A percentile compares a stretch with the other conserved stretches of the same genome.
phyloP scores from a whole-genome alignment of 129 eudicot species.

The Saussurea involucrata region DNA sequence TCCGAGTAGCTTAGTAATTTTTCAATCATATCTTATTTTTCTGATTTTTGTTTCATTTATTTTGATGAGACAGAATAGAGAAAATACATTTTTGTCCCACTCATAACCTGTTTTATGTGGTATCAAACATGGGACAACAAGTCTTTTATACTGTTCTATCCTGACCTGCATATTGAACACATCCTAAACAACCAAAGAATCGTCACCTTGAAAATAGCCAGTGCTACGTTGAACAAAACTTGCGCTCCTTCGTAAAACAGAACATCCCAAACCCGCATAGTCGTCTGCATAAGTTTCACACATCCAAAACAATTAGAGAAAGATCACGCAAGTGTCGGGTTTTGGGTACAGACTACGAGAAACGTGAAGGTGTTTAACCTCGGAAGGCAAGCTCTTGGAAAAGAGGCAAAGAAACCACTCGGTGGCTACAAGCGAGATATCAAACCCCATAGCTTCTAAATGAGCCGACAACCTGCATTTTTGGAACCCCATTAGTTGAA shows the following conservation, averaged over 20 bases:
- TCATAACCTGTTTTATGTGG: not conserved
- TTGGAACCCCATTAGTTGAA: not conserved
- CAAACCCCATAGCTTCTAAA: conserved; percentile 79
- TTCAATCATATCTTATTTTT: not conserved
- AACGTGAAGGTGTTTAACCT: conserved; percentile 41
- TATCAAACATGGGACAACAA: not conserved
- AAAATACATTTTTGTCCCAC: not conserved
- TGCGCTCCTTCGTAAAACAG: conserved; percentile 92
- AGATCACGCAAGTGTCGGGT: not conserved
- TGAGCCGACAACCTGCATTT: conserved; percentile 78
- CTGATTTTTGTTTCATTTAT: not conserved
- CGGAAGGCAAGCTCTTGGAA: conserved; percentile 94
- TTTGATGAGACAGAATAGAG: not conserved
- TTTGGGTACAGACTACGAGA: not conserved
- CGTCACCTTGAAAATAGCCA: conserved; percentile 84
- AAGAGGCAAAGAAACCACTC: conserved; percentile 96
- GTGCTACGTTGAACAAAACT: conserved; percentile 70
- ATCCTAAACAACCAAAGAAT: not conserved
- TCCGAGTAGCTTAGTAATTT: not conserved
- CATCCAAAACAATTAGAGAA: not conserved
- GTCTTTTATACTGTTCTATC: not conserved
- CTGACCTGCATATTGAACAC: not conserved
- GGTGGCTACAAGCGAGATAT: conserved; percentile 88
- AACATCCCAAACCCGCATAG: conserved; percentile 94
- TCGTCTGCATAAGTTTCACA: conserved; percentile 55